Percentiles rank a stretch among this genome's conserved stretches.
These are phyloP conservation scores for Calonectria naviculata DNA, from an alignment of 2,329 filamentous ascomycete genomes.

Conservation along the genomic window DNA sequence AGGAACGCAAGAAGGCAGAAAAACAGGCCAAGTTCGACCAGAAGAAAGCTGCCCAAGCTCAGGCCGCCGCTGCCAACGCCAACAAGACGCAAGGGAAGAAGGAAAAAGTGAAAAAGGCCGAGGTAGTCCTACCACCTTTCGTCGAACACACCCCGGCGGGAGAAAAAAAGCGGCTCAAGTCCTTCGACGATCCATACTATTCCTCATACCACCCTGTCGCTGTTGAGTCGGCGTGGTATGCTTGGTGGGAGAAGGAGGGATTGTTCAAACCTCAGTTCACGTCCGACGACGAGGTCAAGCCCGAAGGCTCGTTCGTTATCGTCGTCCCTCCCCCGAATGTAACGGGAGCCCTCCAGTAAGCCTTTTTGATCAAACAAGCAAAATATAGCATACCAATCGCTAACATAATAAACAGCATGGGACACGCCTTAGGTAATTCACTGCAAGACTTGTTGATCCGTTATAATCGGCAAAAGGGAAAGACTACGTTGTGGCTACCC, in stretches of 20 bases:
- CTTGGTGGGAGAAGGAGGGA: conserved; percentile 97
- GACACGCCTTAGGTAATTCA: conserved; percentile 65
- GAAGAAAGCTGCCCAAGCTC: conserved; percentile 66
- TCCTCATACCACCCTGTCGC: conserved; percentile 93
- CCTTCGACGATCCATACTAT: conserved; percentile 81
- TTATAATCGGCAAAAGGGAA: conserved; percentile 90
- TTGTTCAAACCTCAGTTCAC: conserved; percentile 91
- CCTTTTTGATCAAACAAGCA: too few relatives aligned
- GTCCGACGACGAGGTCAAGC: conserved; percentile 80
- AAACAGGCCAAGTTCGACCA: conserved; percentile 80
- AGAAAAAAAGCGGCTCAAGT: conserved; percentile 83
- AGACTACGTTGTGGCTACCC: conserved; percentile 88
- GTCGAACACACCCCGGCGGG: conserved; percentile 80
- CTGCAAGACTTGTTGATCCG: conserved; percentile 90
- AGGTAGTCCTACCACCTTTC: conserved; percentile 74
- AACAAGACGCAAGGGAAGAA: conserved; percentile 78
- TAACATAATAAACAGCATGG: conserved; percentile 27
- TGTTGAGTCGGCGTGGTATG: conserved; percentile 92
- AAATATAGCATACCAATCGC: background rate
- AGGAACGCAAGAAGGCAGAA: conserved; percentile 88
- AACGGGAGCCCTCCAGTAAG: conserved; percentile 83
- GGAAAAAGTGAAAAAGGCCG: conserved; percentile 70
- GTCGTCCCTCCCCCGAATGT: conserved; percentile 96
- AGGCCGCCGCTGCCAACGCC: conserved; percentile 57
- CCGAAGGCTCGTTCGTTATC: conserved; percentile 88